Conservation (phyloP, 2,329 filamentous ascomycete genomes). For the Sporothrix euskadiensis region DNA sequence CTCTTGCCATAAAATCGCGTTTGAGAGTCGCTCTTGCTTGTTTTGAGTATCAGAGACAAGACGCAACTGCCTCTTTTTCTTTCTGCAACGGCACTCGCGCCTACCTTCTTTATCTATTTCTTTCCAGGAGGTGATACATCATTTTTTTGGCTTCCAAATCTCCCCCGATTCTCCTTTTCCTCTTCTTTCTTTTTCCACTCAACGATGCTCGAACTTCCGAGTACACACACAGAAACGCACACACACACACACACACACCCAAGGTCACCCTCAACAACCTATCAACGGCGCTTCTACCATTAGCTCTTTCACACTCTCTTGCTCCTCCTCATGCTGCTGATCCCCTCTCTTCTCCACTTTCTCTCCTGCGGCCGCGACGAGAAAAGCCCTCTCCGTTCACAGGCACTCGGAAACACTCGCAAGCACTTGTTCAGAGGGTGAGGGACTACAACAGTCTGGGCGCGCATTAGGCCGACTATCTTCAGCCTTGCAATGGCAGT, state of each 20-base stretch:
- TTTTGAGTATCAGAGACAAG: neutral
- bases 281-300: neutral
- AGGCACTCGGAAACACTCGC: neutral
- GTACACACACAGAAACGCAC: neutral
- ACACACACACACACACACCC: neutral
- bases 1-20: neutral
- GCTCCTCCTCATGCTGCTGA: neutral
- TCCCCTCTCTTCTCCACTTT: neutral
- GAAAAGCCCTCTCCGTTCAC: neutral
- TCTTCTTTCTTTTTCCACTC: constrained; percentile 4
- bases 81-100: constrained; percentile 14
- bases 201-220: neutral
- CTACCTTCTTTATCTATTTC: neutral
- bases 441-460: neutral
- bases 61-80: neutral
- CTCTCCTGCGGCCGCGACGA: neutral
- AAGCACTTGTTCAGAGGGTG: neutral
- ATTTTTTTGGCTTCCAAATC: neutral
- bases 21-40: neutral
- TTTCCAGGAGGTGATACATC: neutral
- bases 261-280: neutral
- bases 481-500: neutral
- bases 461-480: neutral
- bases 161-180: neutral
- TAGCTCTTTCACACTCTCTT: neutral